Evolutionary conservation across 805 yeast species (phyloP), one percentile per base, ranked within the genome.

Genomic region (Babjeviella inositovora): DNA sequence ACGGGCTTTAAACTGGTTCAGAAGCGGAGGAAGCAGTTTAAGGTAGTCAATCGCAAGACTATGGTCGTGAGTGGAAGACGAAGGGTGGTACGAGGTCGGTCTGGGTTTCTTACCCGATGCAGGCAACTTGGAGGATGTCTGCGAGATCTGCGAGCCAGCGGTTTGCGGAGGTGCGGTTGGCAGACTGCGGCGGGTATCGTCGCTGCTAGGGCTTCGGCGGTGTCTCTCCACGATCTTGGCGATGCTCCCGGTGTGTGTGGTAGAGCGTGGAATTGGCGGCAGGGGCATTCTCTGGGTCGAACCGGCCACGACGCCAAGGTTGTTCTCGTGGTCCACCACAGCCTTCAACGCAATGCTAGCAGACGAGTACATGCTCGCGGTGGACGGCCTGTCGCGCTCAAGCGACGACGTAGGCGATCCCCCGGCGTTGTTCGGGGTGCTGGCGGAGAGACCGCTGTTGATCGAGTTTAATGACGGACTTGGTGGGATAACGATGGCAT

Each of bases 71-170:
- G n/a, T n/a, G n/a, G n/a, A 38, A 14, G 67, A 53, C 2, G 73
- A 61, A 10, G 93, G 92, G 39, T 79, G 85, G 38, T 74, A 79
- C 7, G 90, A 76, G 0, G 87, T 77, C 19, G 93, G 92, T 42
- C 93, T 63, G 27, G 82, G 85, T 38, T 66, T 72, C 42, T 68
- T 62, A 7, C 57, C 38, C 24, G 57, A 54, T 14, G 59, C 63
- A 6, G 65, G 62, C 24, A 59, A 45, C 36, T 53, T 47, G 15
- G 41, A 32, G 2, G 48, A 29, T 15, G 25, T 25, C 7, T 22
- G 15, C 7, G 18, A 18, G 8, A 22, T 17, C 6, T 34, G 24
- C 11, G 33, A 29, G 8, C 34, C 26, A 11, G 28, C 30, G 11
- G 28, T 22, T 11, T 18, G 23, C 16, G 38, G 30, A 14, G 32